Base-by-base conservation (phyloP, 1,284 basidiomycete species). In the Limonomyces culmigenus region DNA sequence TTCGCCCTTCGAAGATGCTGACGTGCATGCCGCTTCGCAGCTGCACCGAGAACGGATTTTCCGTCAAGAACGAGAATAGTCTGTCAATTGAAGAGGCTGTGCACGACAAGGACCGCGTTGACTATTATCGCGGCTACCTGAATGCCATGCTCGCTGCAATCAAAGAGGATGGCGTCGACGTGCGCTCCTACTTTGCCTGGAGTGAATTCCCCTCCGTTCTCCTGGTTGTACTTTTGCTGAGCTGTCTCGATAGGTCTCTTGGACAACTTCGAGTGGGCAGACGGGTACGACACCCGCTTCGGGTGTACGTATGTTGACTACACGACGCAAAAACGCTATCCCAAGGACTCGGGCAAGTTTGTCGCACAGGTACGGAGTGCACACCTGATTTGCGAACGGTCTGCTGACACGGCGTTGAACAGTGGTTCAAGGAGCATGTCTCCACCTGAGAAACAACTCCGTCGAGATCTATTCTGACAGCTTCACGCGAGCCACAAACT, bases 191-290 rank as follows among this genome's bases (percentile, higher is more conserved):
- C 51, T 73, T 77, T 54, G 67, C 68, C 14, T 75, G 71, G 70
- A 71, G 64, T 64, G 37, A 35, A 34, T 39, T 5, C 18, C 19
- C 38, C 32, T 36, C 3, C 13, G 17, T n/a, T 5, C 5, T 15
- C 20, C 4, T 12, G 14, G 6, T 21, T 19, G 19, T 19, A 31
- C 5, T 15, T 18, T 10, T 8, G 12, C 11, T 13, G 15, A 18
- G 5, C 23, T 35, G n/a, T 10, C 21, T 6, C n/a, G n/a, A n/a
- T 32, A 67, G 65, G 63, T 48, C 54, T 71, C 37, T 44, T 73
- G 37, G 73, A 77, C 48, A 77, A 76, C 50, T 76, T 77, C 40
- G 74, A 80, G 51, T 76, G 76, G 68, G 64, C 64, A 1, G 70
- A 73, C 42, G 67, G 69, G 3, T 71, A 70, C 43, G 51, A 50